These are phyloP conservation scores for Citrus medica DNA, from an alignment of 345 rosid species.

Conservation along the genomic window DNA sequence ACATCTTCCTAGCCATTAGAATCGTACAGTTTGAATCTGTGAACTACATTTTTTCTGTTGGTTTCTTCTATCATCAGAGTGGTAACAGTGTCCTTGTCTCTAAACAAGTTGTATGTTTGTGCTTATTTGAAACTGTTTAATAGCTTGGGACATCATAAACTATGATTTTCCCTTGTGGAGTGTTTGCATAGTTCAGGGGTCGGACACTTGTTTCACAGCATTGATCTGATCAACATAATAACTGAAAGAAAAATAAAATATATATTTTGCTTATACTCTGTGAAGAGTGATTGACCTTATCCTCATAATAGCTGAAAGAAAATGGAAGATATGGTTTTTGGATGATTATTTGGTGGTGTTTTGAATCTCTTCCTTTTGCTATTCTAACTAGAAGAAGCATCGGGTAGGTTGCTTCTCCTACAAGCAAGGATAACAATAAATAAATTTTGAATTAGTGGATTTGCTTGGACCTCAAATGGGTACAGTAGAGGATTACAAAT, in stretches of 20 bases:
- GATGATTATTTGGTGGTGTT: neutral
- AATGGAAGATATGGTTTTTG: too few relatives aligned
- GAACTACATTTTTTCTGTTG: too few relatives aligned
- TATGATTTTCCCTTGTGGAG: neutral
- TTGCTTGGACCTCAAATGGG: neutral
- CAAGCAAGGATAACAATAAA: neutral
- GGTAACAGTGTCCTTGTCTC: neutral
- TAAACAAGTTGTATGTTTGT: neutral
- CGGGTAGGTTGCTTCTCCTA: neutral
- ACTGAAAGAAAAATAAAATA: too few relatives aligned
- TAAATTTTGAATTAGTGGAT: neutral
- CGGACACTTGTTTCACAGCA: neutral
- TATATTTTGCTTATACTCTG: too few relatives aligned
- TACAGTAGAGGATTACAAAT: neutral
- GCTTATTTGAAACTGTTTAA: neutral
- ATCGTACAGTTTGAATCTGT: too few relatives aligned
- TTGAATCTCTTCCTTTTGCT: neutral
- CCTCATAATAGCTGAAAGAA: neutral
- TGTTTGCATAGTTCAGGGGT: neutral
- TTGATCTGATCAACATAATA: too few relatives aligned
- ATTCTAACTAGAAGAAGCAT: neutral
- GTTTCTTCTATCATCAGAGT: neutral
- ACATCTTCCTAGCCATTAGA: neutral
- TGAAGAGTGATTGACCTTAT: neutral
- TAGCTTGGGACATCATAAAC: neutral